A percentile compares a stretch with the other conserved stretches of the same genome.
Evolutionary conservation across 2,329 filamentous ascomycete species (phyloP).

Genomic region (Fusarium secorum): DNA sequence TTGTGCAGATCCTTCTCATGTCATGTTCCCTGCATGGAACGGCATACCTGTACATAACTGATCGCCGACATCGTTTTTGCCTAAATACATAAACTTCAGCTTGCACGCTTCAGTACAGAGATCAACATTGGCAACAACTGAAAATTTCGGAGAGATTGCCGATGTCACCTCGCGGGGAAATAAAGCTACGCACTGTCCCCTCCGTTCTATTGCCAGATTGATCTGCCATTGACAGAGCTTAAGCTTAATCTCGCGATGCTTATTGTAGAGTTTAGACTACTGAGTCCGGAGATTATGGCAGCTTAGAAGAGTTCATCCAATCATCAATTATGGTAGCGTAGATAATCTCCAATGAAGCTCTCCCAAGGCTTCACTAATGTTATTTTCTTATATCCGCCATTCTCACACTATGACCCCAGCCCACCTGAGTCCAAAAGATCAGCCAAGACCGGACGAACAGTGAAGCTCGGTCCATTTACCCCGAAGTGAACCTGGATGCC

Average conservation of each 20-base stretch:
- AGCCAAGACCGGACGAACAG: background rate
- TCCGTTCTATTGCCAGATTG: background rate
- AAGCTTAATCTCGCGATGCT: background rate
- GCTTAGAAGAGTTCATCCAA: too few relatives aligned
- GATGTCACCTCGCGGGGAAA: background rate
- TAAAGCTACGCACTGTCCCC: background rate
- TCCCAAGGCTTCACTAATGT: background rate
- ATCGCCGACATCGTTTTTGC: conserved; percentile 9
- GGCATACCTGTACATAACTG: conserved; percentile 3
- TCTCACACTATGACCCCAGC: background rate
- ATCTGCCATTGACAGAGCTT: background rate
- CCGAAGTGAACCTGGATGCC: conserved; percentile 9
- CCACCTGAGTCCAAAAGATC: background rate
- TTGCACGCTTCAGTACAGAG: background rate
- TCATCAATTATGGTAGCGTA: background rate
- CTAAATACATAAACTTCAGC: conserved; percentile 14
- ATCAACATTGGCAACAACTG: background rate
- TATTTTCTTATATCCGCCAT: background rate
- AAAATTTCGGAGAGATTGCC: conserved; percentile 11
- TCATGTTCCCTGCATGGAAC: conserved; percentile 1
- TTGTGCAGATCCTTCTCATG: conserved; percentile 1
- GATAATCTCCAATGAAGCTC: background rate
- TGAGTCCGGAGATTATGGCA: background rate
- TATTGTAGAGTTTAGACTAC: background rate
- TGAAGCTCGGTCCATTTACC: conserved; percentile 9